A percentile compares a stretch with the other conserved stretches of the same genome.
phyloP scores from a whole-genome alignment of 768 basidiomycete species.

The Nidularia pulvinata region DNA sequence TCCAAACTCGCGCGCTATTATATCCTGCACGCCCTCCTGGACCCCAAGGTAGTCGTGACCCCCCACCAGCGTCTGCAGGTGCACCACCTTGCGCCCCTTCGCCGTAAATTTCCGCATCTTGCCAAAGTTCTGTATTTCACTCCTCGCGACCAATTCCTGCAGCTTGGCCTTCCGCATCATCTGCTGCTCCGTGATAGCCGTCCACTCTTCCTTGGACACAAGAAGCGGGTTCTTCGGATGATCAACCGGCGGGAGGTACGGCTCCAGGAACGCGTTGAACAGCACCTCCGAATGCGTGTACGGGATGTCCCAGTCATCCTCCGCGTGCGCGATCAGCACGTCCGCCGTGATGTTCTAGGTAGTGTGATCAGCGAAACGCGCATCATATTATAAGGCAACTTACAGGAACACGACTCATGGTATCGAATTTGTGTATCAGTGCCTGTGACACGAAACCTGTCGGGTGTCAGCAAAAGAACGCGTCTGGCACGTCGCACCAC shows the following conservation, averaged over 20 bases:
- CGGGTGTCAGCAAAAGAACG: neutral
- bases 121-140: conserved; percentile 56
- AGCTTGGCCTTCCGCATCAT: conserved; percentile 37
- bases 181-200: conserved; percentile 33
- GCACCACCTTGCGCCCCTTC: conserved; percentile 45
- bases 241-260: conserved; percentile 49
- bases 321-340: conserved; percentile 76
- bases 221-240: conserved; percentile 21
- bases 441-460: conserved; percentile 50
- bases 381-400: neutral
- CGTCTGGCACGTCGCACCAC: conserved; percentile 23
- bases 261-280: conserved; percentile 71
- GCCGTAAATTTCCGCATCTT: conserved; percentile 51
- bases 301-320: conserved; percentile 81
- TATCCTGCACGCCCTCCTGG: conserved; percentile 76
- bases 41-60: conserved; percentile 61
- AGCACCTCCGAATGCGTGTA: conserved; percentile 70
- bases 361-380: neutral
- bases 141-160: conserved; percentile 40
- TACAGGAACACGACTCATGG: conserved; percentile 28
- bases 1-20: conserved; percentile 41
- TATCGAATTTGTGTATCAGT: conserved; percentile 58
- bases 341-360: conserved; percentile 64
- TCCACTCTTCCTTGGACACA: conserved; percentile 39
- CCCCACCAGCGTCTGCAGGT: conserved; percentile 63